These are phyloP conservation scores for Ophiosphaerella herpotricha DNA, from an alignment of 2,329 filamentous ascomycete species.

Conservation along the genomic window DNA sequence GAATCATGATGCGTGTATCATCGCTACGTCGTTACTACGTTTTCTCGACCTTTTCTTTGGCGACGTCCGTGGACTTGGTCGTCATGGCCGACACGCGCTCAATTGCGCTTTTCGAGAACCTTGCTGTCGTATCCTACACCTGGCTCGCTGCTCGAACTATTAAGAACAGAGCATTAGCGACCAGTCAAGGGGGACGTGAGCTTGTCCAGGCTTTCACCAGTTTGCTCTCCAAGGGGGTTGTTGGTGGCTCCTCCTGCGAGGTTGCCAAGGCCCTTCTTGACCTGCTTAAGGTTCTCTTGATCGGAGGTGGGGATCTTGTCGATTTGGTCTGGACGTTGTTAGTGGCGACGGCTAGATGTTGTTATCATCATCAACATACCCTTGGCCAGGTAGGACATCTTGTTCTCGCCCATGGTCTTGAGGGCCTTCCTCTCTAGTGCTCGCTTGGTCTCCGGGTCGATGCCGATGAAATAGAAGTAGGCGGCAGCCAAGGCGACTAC, in stretches of 20 bases:
- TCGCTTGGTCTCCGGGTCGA: constrained; percentile 53
- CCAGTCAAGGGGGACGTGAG: constrained; percentile 45
- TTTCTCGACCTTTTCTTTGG: constrained; percentile 9
- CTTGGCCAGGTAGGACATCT: constrained; percentile 49
- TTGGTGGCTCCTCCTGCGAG: constrained; percentile 39
- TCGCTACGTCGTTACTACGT: constrained; percentile 10
- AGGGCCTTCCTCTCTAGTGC: constrained; percentile 53
- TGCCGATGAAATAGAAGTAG: constrained; percentile 55
- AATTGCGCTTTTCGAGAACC: constrained; percentile 21
- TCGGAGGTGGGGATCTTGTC: constrained; percentile 46
- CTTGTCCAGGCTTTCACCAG: constrained; percentile 43
- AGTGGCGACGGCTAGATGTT: constrained; percentile 4
- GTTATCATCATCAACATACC: constrained; percentile 22
- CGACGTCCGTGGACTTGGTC: constrained; percentile 11
- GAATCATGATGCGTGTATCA: background rate
- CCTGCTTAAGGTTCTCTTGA: constrained; percentile 43
- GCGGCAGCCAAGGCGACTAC: constrained; percentile 37
- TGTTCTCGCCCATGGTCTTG: constrained; percentile 59
- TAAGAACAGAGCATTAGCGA: constrained; percentile 35
- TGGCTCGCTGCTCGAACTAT: constrained; percentile 30
- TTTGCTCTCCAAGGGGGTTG: constrained; percentile 44
- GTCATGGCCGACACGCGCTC: constrained; percentile 26
- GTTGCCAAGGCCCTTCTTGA: constrained; percentile 45
- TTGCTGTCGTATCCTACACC: constrained; percentile 27
- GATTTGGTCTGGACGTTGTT: constrained; percentile 40